Base-by-base conservation (phyloP, 176 grass and related monocot species). In the Chrysopogon serrulatus region DNA sequence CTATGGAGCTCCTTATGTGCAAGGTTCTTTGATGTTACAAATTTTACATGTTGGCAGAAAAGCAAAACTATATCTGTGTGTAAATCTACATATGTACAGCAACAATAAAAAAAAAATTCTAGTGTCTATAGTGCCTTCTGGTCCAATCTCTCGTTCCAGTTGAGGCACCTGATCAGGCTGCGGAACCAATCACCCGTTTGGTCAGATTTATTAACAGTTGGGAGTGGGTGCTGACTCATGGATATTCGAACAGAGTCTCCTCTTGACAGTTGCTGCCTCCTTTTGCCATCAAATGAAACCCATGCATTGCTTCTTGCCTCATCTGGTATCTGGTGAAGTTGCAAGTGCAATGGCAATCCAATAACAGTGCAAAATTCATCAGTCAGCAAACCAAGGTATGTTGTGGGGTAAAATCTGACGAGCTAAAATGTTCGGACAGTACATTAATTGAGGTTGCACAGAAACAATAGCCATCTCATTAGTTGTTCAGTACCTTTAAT, bases 121-220 rank as follows among this genome's bases (percentile, higher is more conserved):
- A 71, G 36, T 13, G 39, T 65, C 81, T 94, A 95, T 48, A 99
- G 60, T 30, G 93, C 93, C 74, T 99, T 99, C 87, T 99, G 93
- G 78, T 96, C 97, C 57, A 94, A 36, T 36, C 97, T 84, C 87
- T 99, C 97, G 9, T 99, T 99, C 97, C 97, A 99, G 79, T 96
- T 99, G 65, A 99, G 89, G 78, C 97, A 99, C 69, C 93, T 77
- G 81, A 99, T 87, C 75, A 99, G 65, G 84, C 96, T 99, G 78
- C 77, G 91, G 73, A 99, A 99, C 96, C 96, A 99, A 30, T 99
- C 96, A 0, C 91, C 86, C 11, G 93, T 99, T 86, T 99, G 93
- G 81, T 96, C 96, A 2, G 87, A 96, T 87, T 99, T 99, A 87
- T 99, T 99, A 48, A 99, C 97, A 71, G 97, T 99, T 19, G 93